Evolutionary conservation across 164 flowering plant genomes (phyloP).

Genomic region (Aristolochia californica): DNA sequence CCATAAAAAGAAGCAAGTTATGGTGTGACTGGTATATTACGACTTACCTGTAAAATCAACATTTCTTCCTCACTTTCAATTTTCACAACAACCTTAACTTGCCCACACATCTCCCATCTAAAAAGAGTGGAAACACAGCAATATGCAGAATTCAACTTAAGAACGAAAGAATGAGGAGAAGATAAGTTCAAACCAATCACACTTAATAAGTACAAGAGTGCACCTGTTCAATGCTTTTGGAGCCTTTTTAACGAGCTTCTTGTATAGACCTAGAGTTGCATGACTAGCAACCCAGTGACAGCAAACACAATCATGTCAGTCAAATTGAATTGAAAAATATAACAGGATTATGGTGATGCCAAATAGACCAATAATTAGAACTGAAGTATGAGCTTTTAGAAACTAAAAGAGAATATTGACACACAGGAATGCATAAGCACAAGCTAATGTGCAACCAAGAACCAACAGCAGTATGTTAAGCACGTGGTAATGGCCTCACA

Average conservation of each 20-base stretch:
- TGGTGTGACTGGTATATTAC: neutral
- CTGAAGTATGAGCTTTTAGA: no score
- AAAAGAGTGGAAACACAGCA: constrained; percentile 8
- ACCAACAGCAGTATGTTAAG: no score
- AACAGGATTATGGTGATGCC: no score
- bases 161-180: neutral
- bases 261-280: constrained; percentile 89
- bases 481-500: no score
- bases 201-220: neutral
- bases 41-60: constrained; percentile 61
- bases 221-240: constrained; percentile 85
- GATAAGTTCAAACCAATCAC: neutral
- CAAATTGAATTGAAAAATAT: no score
- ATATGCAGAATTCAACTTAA: neutral
- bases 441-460: no score
- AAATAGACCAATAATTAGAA: no score
- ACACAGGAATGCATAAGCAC: no score
- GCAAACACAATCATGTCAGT: no score
- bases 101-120: constrained; percentile 99
- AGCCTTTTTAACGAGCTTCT: constrained; percentile 65
- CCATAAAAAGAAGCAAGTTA: no score
- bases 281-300: constrained; percentile 34
- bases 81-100: constrained; percentile 95
- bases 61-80: constrained; percentile 84
- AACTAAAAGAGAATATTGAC: no score